phyloP scores from a whole-genome alignment of 2,329 filamentous ascomycete genomes.

The Pseudogymnoascus sp. region DNA sequence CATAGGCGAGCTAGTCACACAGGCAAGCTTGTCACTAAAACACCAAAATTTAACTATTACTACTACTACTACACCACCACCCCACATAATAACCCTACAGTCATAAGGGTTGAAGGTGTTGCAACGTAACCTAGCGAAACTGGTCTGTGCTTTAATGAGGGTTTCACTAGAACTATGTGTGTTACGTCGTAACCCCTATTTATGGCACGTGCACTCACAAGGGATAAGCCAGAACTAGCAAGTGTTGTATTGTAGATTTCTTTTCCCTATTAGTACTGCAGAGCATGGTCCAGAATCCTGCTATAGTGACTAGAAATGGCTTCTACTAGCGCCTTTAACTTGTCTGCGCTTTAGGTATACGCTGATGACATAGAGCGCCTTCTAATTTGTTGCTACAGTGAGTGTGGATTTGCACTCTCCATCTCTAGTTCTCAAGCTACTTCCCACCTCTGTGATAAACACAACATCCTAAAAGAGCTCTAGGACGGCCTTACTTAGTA shows the following conservation, averaged over 20 bases:
- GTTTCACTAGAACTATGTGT: not conserved
- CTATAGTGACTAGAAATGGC: not conserved
- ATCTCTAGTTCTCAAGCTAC: not conserved
- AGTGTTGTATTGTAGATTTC: not conserved
- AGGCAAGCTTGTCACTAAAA: too few relatives aligned
- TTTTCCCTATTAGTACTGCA: not conserved
- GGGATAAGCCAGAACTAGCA: not conserved
- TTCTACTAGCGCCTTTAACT: not conserved
- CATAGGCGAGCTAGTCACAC: too few relatives aligned
- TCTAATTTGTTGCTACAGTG: not conserved
- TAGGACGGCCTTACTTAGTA: not conserved
- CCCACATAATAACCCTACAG: too few relatives aligned
- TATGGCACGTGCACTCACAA: not conserved
- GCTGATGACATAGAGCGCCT: not conserved
- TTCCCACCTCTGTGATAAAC: not conserved
- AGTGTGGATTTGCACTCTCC: not conserved
- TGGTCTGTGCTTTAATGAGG: not conserved
- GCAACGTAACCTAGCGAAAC: not conserved
- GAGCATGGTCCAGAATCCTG: not conserved
- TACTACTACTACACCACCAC: too few relatives aligned
- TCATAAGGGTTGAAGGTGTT: not conserved
- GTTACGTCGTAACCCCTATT: too few relatives aligned
- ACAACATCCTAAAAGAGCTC: not conserved
- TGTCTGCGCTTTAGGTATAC: not conserved
- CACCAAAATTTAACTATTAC: too few relatives aligned